A percentile compares a stretch with the other conserved stretches of the same genome.
These are phyloP conservation scores for Hibiscus mutabilis DNA, from an alignment of 345 rosid species.

Conservation along the genomic window DNA sequence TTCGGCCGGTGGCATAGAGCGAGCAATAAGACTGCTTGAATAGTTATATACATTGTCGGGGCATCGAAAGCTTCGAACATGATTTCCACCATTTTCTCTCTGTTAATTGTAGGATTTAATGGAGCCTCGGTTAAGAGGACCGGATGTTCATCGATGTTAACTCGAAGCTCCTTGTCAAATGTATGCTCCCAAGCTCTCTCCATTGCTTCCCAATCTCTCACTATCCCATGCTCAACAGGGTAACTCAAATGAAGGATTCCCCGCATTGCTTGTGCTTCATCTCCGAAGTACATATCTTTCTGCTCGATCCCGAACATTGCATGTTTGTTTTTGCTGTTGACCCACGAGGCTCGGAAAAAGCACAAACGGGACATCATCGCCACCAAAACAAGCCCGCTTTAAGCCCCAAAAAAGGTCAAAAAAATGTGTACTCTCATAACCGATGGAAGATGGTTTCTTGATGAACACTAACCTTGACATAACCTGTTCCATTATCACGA, in stretches of 20 bases:
- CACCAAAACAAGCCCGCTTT: slow-evolving; percentile 24
- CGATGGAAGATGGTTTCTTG: neutral
- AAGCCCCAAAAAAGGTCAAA: neutral
- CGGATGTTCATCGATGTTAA: slow-evolving; percentile 20
- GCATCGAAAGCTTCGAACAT: slow-evolving; percentile 18
- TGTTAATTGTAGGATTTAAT: slow-evolving; percentile 24
- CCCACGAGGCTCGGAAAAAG: slow-evolving; percentile 21
- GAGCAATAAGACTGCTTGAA: slow-evolving; percentile 25
- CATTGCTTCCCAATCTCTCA: slow-evolving; percentile 22
- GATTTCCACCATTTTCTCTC: slow-evolving; percentile 20
- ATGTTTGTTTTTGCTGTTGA: neutral
- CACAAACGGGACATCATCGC: slow-evolving; percentile 26
- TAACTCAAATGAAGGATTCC: slow-evolving; percentile 18
- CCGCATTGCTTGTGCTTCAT: slow-evolving; percentile 21
- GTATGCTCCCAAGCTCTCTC: slow-evolving; percentile 23
- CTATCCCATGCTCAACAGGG: slow-evolving; percentile 21
- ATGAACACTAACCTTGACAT: slow-evolving; percentile 11
- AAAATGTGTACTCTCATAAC: neutral
- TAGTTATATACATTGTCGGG: slow-evolving; percentile 18
- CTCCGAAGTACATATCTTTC: slow-evolving; percentile 19
- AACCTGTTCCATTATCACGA: slow-evolving; percentile 18
- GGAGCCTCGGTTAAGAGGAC: slow-evolving; percentile 26
- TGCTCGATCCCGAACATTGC: slow-evolving; percentile 21
- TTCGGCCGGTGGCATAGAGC: slow-evolving; percentile 23
- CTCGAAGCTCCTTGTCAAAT: slow-evolving; percentile 3